These are phyloP conservation scores for Chrysochromulina parva DNA, from an alignment of 78 protist genomes.

Conservation along the genomic window DNA sequence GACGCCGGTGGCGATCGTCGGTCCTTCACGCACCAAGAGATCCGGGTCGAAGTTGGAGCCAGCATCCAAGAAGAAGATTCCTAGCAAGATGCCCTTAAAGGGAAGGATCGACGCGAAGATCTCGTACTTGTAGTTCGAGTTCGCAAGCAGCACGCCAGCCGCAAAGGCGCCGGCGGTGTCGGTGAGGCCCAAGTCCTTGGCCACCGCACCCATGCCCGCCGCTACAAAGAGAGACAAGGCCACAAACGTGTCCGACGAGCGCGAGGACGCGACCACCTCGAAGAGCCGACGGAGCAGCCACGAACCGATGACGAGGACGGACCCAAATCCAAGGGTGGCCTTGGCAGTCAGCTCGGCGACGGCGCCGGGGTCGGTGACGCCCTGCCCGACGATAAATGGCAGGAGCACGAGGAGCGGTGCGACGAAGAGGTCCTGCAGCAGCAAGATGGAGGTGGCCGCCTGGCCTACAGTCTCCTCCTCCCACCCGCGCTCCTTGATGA, in stretches of 20 bases:
- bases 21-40: neutral
- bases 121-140: neutral
- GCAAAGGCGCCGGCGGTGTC: constrained; percentile 18
- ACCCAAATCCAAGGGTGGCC: neutral
- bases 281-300: neutral
- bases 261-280: neutral
- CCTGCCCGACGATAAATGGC: neutral
- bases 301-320: neutral
- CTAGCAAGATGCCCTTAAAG: neutral
- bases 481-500: neutral
- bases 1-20: neutral
- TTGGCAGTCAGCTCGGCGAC: neutral
- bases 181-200: neutral
- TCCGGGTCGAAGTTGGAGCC: neutral
- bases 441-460: neutral
- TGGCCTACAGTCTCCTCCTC: neutral
- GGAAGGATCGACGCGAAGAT: neutral
- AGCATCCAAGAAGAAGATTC: neutral
- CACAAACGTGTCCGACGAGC: neutral
- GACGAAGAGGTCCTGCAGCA: constrained; percentile 14
- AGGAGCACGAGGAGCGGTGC: constrained; percentile 1
- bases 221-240: neutral
- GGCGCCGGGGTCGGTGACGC: neutral
- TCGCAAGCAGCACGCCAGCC: neutral
- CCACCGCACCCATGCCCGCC: neutral